Conservation (phyloP, 495 filamentous ascomycete species). For the Astrocystis sublimbata region DNA sequence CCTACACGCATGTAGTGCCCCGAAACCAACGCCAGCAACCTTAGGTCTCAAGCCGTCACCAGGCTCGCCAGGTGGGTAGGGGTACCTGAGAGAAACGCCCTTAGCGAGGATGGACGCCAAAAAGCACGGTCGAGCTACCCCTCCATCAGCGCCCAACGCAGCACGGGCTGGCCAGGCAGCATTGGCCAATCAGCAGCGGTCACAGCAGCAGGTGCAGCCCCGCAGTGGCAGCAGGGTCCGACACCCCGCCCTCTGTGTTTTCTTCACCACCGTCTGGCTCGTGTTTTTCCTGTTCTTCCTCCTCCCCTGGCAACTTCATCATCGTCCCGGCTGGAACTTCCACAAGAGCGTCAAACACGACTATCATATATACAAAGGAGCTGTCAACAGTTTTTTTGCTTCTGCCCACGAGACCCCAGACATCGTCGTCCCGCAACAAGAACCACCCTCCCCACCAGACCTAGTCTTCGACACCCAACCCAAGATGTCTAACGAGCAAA, state of each 20-base stretch:
- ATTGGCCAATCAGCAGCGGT: slow-evolving; percentile 25
- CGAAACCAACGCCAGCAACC: not conserved
- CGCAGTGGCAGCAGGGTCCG: slow-evolving; percentile 25
- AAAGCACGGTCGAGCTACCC: slow-evolving; percentile 18
- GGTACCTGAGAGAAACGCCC: not conserved
- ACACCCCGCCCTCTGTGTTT: slow-evolving; percentile 36
- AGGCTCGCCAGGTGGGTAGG: too few species aligned
- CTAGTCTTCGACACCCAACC: slow-evolving; percentile 40
- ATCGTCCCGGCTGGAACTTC: slow-evolving; percentile 31
- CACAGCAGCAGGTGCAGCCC: slow-evolving; percentile 21
- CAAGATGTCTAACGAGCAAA: slow-evolving; percentile 88
- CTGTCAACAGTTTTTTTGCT: slow-evolving; percentile 26
- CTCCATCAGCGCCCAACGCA: slow-evolving; percentile 12
- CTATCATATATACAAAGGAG: slow-evolving; percentile 31
- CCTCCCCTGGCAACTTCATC: slow-evolving; percentile 29
- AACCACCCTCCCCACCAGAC: slow-evolving; percentile 32
- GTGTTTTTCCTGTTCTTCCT: slow-evolving; percentile 34
- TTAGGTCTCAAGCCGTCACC: not conserved
- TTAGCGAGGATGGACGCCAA: slow-evolving; percentile 6
- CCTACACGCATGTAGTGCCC: too few species aligned
- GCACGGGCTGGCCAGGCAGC: slow-evolving; percentile 1
- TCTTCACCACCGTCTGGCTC: slow-evolving; percentile 32
- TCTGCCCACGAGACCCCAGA: slow-evolving; percentile 21
- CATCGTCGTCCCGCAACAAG: slow-evolving; percentile 37
- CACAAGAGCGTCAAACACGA: slow-evolving; percentile 30